Conservation (phyloP, 108 stramenopile species). For the Poteriospumella lacustris region DNA sequence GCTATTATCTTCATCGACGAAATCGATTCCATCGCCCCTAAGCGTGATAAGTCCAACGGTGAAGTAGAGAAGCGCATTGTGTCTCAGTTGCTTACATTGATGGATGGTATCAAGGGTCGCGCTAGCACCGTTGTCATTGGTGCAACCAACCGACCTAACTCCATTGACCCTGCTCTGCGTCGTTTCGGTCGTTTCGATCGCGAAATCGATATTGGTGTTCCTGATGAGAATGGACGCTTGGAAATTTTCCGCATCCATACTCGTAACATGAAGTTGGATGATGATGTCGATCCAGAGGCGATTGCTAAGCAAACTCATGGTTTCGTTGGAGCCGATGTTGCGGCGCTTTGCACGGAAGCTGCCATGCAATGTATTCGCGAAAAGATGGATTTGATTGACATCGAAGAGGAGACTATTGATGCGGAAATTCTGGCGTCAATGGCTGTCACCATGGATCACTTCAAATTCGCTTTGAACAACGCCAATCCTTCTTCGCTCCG, state of each 20-base stretch:
- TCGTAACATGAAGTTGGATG: conserved; percentile 99
- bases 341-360: conserved; percentile 98
- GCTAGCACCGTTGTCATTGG: conserved; percentile 94
- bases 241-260: conserved; percentile 99
- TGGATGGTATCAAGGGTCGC: conserved; percentile 97
- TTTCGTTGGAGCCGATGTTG: conserved; percentile 99
- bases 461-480: conserved; percentile 77
- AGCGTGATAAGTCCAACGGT: conserved; percentile 98
- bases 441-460: conserved; percentile 98
- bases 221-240: conserved; percentile 97
- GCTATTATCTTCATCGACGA: conserved; percentile 99
- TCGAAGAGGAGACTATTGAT: conserved; percentile 99
- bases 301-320: conserved; percentile 95
- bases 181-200: conserved; percentile 99
- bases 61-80: conserved; percentile 99
- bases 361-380: conserved; percentile 99
- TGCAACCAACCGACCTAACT: conserved; percentile 92
- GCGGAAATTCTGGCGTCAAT: conserved; percentile 97
- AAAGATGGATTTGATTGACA: conserved; percentile 99
- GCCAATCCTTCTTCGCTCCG: conserved; percentile 96
- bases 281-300: conserved; percentile 94
- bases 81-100: conserved; percentile 92
- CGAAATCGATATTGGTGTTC: conserved; percentile 98
- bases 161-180: conserved; percentile 90
- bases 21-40: conserved; percentile 98